phyloP scores from a whole-genome alignment of 2,329 filamentous ascomycete genomes.

The Aspergillus tubingensis region DNA sequence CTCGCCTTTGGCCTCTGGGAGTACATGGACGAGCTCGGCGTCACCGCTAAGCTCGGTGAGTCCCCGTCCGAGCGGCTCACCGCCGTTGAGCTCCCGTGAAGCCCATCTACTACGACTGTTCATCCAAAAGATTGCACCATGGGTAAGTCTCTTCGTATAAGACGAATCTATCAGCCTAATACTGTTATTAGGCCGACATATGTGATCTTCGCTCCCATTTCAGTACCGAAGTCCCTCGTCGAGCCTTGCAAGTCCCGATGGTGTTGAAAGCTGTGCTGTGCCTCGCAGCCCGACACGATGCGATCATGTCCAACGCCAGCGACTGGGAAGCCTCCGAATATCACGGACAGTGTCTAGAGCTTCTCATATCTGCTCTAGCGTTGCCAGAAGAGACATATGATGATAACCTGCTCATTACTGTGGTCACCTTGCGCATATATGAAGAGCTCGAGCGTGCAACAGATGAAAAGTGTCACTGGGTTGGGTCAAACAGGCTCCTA shows the following conservation, averaged over 20 bases:
- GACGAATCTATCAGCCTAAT: background rate
- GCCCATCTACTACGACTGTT: conserved; percentile 37
- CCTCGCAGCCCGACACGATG: conserved; percentile 49
- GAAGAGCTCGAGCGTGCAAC: conserved; percentile 44
- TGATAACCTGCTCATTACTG: conserved; percentile 51
- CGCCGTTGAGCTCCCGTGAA: conserved; percentile 31
- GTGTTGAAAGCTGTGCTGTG: conserved; percentile 52
- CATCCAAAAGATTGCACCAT: conserved; percentile 37
- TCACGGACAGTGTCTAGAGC: conserved; percentile 49
- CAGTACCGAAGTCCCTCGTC: conserved; percentile 49
- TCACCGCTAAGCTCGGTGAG: conserved; percentile 17
- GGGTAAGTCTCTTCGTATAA: conserved; percentile 25
- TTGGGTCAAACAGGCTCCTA: conserved; percentile 43
- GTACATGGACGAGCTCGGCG: conserved; percentile 16
- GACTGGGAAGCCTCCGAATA: conserved; percentile 50
- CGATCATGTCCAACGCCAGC: conserved; percentile 39
- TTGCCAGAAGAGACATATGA: conserved; percentile 47
- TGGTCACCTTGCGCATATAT: conserved; percentile 53
- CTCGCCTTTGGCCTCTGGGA: conserved; percentile 20
- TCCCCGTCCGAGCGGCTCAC: conserved; percentile 11
- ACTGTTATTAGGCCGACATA: conserved; percentile 31
- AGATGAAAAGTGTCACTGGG: conserved; percentile 41
- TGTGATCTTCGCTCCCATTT: conserved; percentile 44
- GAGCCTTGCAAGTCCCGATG: conserved; percentile 50
- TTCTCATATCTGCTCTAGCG: conserved; percentile 50